Base-by-base conservation (phyloP, 768 basidiomycete species). In the Podaxis rugospora region DNA sequence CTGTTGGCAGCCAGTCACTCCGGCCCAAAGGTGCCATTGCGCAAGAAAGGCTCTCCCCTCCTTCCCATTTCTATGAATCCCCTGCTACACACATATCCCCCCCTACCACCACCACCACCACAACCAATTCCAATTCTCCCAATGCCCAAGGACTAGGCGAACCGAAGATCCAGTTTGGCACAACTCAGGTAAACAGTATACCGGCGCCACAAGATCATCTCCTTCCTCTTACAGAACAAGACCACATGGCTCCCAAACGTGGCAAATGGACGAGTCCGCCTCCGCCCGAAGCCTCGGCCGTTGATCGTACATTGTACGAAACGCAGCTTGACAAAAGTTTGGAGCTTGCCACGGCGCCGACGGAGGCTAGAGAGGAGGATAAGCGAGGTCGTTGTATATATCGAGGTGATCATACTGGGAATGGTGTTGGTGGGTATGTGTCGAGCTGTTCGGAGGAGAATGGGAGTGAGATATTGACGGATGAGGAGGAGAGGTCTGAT, bases 231-330 rank as follows among this genome's bases (percentile, higher is more conserved):
- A 35, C 81, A 6, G 84, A 81, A 46, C 85, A 87, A 1, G 86
- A 87, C 60, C 89, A 90, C 65, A 91, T 92, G 92, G 90, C 89
- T 16, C 89, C 92, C 1, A 87, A 81, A 68, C 83, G 91, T 32
- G 77, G 82, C 35, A 88, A 89, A 71, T 93, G 91, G 92, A 93
- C 91, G 1, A 92, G 89, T 65, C 90, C 91, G 7, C 91, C 92
- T 25, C 89, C 91, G 3, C 83, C 86, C 0, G 89, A 88, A 66
- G 92, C 90, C 0, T 78, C 91, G 0, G 78, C 82, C 9, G 81
- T 80, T 23, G 89, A 83, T 65, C 89, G 84, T 51, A 79, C 81
- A 2, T 73, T 85, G 18, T 93, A 90, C 66, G 87, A 90, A 68
- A 82, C 78, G 61, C 79, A 86, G 54, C 78, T 93, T 11, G 90